phyloP scores from a whole-genome alignment of 495 filamentous ascomycete genomes.

The Chaetomidium leptoderma region DNA sequence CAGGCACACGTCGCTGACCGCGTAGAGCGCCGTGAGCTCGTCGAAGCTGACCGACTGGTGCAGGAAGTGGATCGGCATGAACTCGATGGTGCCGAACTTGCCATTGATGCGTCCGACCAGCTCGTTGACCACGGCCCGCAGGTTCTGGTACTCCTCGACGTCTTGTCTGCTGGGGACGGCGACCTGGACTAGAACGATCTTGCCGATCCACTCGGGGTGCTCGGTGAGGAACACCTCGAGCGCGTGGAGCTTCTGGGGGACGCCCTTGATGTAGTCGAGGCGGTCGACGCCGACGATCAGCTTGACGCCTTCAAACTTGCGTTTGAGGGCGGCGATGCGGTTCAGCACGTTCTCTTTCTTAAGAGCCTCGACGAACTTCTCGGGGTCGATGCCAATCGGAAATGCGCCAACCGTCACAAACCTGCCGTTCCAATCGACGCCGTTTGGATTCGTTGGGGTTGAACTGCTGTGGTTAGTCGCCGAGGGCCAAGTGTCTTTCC shows the following conservation, averaged over 20 bases:
- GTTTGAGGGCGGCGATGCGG: slow-evolving; percentile 70
- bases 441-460: slow-evolving; percentile 75
- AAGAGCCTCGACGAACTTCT: slow-evolving; percentile 86
- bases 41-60: slow-evolving; percentile 85
- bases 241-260: slow-evolving; percentile 90
- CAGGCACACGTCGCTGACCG: slow-evolving; percentile 83
- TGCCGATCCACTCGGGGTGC: slow-evolving; percentile 86
- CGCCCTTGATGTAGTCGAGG: slow-evolving; percentile 92
- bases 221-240: slow-evolving; percentile 87
- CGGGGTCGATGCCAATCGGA: slow-evolving; percentile 92
- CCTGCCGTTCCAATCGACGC: slow-evolving; percentile 71
- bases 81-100: slow-evolving; percentile 86
- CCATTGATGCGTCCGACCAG: slow-evolving; percentile 90
- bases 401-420: slow-evolving; percentile 75
- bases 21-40: slow-evolving; percentile 89
- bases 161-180: slow-evolving; percentile 88
- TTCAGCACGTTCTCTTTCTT: slow-evolving; percentile 74
- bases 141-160: slow-evolving; percentile 93
- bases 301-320: slow-evolving; percentile 80
- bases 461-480: slow-evolving; percentile 45
- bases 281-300: slow-evolving; percentile 91
- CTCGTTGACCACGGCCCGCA: slow-evolving; percentile 84
- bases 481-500: no score
- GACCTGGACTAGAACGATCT: slow-evolving; percentile 88
- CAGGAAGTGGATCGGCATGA: slow-evolving; percentile 90